Conservation (phyloP, 164 flowering plant species). For the Berberis vulgaris region DNA sequence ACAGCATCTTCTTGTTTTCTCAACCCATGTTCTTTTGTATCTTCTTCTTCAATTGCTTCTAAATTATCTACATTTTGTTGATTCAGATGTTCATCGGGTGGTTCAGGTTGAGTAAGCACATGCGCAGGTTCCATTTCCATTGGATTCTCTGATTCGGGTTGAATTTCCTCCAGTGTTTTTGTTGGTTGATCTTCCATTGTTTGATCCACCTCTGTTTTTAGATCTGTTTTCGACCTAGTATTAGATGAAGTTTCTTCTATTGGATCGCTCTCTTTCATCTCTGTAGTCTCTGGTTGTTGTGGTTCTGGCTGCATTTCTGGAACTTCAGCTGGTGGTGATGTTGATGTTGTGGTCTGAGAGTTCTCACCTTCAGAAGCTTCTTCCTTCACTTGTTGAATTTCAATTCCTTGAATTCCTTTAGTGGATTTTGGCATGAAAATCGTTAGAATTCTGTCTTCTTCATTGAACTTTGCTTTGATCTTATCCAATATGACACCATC, state of each 20-base stretch:
- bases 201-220: too few species aligned
- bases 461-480: constrained; percentile 45
- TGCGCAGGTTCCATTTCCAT: too few species aligned
- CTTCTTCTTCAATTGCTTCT: too few species aligned
- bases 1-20: too few species aligned
- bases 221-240: too few species aligned
- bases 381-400: constrained; percentile 43
- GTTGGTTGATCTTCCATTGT: too few species aligned
- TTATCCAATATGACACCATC: constrained; percentile 43
- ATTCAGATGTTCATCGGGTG: too few species aligned
- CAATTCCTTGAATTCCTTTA: constrained; percentile 36
- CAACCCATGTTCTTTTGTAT: too few species aligned
- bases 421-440: constrained; percentile 49
- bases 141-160: too few species aligned
- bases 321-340: constrained; percentile 8
- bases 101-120: too few species aligned
- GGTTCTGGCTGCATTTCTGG: constrained; percentile 5
- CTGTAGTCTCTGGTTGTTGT: constrained; percentile 1
- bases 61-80: too few species aligned
- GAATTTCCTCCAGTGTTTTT: too few species aligned
- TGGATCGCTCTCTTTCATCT: not conserved
- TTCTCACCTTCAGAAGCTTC: constrained; percentile 9
- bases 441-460: constrained; percentile 34
- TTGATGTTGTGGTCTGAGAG: not conserved
- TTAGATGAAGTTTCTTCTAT: not conserved